Evolutionary conservation across 1,284 basidiomycete species (phyloP).

Genomic region (Grifola frondosa): DNA sequence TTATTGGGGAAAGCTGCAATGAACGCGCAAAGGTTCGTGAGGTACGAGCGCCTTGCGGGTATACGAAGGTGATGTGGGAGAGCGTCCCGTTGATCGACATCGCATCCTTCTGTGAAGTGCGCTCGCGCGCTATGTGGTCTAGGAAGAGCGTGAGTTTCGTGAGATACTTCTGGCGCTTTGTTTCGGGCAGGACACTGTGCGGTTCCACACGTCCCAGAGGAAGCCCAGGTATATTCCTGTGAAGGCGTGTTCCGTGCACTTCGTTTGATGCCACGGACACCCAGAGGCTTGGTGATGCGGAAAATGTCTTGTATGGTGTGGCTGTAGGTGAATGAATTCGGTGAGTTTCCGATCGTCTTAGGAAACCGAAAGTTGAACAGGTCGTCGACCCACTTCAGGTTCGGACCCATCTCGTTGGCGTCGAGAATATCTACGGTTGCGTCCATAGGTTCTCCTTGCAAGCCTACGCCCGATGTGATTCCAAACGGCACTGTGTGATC

Average conservation of each 20-base stretch:
- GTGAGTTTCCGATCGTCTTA: too few relatives aligned
- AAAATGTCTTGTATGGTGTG: conserved; percentile 22
- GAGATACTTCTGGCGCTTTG: conserved; percentile 24
- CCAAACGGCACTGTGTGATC: conserved; percentile 34
- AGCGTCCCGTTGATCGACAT: conserved; percentile 38
- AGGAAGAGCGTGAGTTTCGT: too few relatives aligned
- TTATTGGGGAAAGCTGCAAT: conserved; percentile 10
- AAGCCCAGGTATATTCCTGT: conserved; percentile 39
- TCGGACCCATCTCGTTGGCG: conserved; percentile 15
- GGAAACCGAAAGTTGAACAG: conserved; percentile 24
- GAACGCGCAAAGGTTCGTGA: conserved; percentile 31
- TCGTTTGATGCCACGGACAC: conserved; percentile 30
- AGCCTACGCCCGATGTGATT: conserved; percentile 25
- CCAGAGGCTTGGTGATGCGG: conserved; percentile 15
- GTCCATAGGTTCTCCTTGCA: conserved; percentile 33
- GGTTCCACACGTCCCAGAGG: conserved; percentile 32
- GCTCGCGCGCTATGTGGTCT: too few relatives aligned
- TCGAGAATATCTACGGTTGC: conserved; percentile 31
- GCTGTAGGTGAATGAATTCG: conserved; percentile 12
- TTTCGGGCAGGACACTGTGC: conserved; percentile 25
- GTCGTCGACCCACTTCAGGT: conserved; percentile 38
- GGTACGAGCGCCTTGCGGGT: conserved; percentile 22
- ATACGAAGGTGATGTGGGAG: conserved; percentile 33
- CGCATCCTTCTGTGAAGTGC: too few relatives aligned
- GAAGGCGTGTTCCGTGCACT: conserved; percentile 26